Evolutionary conservation across 1,284 basidiomycete genomes (phyloP).

Genomic region (Moesziomyces parantarcticus): DNA sequence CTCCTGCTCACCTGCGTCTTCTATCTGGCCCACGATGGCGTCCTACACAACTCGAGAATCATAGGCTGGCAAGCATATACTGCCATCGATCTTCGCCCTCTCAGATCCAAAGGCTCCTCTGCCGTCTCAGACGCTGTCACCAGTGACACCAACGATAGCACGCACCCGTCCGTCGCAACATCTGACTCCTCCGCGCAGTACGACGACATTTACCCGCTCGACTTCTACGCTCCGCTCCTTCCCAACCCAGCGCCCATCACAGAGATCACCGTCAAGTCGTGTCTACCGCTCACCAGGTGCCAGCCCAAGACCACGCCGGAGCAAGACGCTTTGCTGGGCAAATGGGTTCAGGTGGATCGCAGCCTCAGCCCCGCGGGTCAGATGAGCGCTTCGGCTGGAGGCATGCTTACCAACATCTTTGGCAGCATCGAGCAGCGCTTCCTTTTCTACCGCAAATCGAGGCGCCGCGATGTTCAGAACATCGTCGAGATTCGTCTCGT

Average conservation of each 20-base stretch:
- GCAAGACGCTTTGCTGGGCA: constrained; percentile 81
- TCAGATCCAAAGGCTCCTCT: constrained; percentile 3
- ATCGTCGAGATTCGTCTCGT: constrained; percentile 56
- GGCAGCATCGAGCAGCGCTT: constrained; percentile 49
- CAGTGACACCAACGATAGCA: not conserved
- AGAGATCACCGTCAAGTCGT: constrained; percentile 80
- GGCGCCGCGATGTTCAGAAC: constrained; percentile 33
- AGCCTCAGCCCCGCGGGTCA: constrained; percentile 76
- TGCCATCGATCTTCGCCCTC: constrained; percentile 18
- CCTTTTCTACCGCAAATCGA: constrained; percentile 58
- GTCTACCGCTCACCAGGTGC: constrained; percentile 76
- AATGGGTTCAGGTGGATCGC: constrained; percentile 84
- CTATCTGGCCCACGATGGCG: constrained; percentile 41
- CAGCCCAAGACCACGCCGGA: constrained; percentile 77
- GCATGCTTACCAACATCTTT: constrained; percentile 32
- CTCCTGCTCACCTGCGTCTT: constrained; percentile 43
- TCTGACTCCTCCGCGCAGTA: constrained; percentile 7
- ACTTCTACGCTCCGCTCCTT: constrained; percentile 54
- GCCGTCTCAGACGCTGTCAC: not conserved
- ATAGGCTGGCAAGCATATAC: constrained; percentile 53
- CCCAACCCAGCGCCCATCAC: constrained; percentile 70
- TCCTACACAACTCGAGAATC: constrained; percentile 26
- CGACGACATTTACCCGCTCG: constrained; percentile 51
- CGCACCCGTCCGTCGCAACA: not conserved
- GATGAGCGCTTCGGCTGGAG: constrained; percentile 21